Evolutionary conservation across 257 asterid genomes (phyloP), one percentile per base, ranked within the genome.

Genomic region (Hygrophila difformis): DNA sequence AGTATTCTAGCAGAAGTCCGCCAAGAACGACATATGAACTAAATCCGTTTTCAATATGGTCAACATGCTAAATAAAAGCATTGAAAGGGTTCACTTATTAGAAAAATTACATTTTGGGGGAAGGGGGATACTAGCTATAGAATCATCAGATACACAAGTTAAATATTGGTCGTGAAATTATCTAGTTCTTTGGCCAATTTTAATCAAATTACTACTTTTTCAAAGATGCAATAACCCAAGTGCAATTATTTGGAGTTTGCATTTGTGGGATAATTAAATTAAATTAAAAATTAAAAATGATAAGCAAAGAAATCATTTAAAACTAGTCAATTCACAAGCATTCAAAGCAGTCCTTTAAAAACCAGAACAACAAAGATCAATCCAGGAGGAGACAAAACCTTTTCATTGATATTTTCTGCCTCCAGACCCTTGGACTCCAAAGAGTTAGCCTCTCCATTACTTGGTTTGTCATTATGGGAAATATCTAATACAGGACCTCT

Each of bases 381-480:
- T n/a, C n/a, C 3, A 12, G n/a, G 8, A 36, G 41, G 39, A 56
- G 53, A 55, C 52, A 16, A 39, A 19, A 49, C 49, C 48, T 61
- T 94, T 82, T 75, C 64, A 60, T 75, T 71, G 52, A 57, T 49
- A 51, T 79, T 84, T 28, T 67, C 59, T 20, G 74, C 59, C 48
- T 60, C 94, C 55, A 51, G 86, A 47, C 57, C 74, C 54, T 68
- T 79, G 47, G 18, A 41, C 33, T 64, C 77, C 53, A 51, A 18
- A 20, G 74, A 57, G 57, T 63, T 73, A 20, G 49, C 74, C 62
- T 59, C 70, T 47, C 88, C 94, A 42, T 82, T 82, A 45, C 86
- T 64, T 47, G 56, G 72, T 47, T 66, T 71, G 44, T 67, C 65
- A 49, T 66, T 56, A 53, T 58, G 65, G 40, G 78, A 66, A 60